phyloP scores from a whole-genome alignment of 2,329 filamentous ascomycete genomes.

The Monosporascus sp. region DNA sequence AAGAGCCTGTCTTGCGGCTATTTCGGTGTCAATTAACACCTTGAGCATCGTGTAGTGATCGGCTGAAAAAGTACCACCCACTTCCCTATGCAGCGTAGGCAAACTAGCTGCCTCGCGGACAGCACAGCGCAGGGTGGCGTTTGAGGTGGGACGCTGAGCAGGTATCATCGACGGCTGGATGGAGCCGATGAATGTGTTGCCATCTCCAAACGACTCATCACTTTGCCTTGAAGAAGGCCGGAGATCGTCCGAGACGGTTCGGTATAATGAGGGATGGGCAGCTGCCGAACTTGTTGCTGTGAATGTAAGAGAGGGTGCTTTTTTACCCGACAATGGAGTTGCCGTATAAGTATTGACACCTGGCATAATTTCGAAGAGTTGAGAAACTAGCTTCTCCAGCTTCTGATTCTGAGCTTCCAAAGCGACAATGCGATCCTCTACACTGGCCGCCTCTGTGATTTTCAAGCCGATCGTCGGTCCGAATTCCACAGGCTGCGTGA shows the following conservation, averaged over 20 bases:
- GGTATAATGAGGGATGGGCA: slow-evolving; percentile 26
- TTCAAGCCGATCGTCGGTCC: slow-evolving; percentile 47
- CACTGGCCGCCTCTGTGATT: slow-evolving; percentile 48
- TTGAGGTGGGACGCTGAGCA: slow-evolving; percentile 35
- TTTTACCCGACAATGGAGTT: slow-evolving; percentile 15
- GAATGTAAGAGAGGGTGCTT: slow-evolving; percentile 17
- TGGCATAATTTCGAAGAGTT: slow-evolving; percentile 42
- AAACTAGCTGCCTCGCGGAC: slow-evolving; percentile 42
- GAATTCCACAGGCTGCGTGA: slow-evolving; percentile 50
- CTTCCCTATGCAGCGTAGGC: slow-evolving; percentile 32
- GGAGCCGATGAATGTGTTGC: slow-evolving; percentile 39
- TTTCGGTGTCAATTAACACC: slow-evolving; percentile 51
- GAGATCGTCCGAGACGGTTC: slow-evolving; percentile 17
- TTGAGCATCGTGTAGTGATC: slow-evolving; percentile 47
- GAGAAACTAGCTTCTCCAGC: slow-evolving; percentile 47
- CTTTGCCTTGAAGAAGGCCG: slow-evolving; percentile 24
- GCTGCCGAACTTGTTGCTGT: slow-evolving; percentile 20
- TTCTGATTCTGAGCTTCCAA: slow-evolving; percentile 48
- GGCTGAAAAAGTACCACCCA: slow-evolving; percentile 26
- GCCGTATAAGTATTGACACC: slow-evolving; percentile 30
- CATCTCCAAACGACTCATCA: slow-evolving; percentile 41
- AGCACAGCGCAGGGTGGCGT: slow-evolving; percentile 43
- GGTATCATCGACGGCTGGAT: slow-evolving; percentile 21
- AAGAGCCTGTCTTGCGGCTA: slow-evolving; percentile 47
- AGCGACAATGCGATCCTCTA: slow-evolving; percentile 46